Percentiles rank a stretch among this genome's conserved stretches.
Conservation (phyloP, 805 yeast species). For the Candida nonsorbophila region DNA sequence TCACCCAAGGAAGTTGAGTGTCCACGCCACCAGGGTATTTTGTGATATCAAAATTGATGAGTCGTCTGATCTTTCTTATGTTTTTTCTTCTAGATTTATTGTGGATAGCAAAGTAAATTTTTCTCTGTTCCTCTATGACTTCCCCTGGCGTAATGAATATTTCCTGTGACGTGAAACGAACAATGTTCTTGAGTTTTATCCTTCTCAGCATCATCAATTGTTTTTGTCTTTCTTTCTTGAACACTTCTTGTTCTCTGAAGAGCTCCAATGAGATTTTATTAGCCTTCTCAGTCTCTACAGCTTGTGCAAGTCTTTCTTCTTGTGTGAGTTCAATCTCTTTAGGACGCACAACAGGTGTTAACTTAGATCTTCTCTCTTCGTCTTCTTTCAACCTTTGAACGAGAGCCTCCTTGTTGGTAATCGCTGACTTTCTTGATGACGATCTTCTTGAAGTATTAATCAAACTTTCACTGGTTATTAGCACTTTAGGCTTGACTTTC, state of each 20-base stretch:
- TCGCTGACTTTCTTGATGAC: conserved; percentile 73
- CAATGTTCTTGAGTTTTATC: conserved; percentile 51
- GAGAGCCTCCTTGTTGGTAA: conserved; percentile 71
- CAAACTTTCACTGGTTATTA: conserved; percentile 43
- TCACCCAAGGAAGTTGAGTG: conserved; percentile 19
- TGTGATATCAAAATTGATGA: conserved; percentile 21
- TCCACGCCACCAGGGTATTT: conserved; percentile 30
- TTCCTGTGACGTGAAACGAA: conserved; percentile 48
- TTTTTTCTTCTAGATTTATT: conserved; percentile 38
- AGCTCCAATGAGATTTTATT: conserved; percentile 69
- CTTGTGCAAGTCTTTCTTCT: conserved; percentile 73
- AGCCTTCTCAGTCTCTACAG: conserved; percentile 75
- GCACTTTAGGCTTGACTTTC: conserved; percentile 25
- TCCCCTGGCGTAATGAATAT: conserved; percentile 56
- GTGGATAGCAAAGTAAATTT: conserved; percentile 25
- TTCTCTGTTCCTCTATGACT: conserved; percentile 49
- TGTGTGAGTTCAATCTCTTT: conserved; percentile 55
- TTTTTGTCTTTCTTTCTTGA: conserved; percentile 71
- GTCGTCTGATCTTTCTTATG: conserved; percentile 37
- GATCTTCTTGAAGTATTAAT: conserved; percentile 55
- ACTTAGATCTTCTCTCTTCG: conserved; percentile 53
- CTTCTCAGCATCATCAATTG: conserved; percentile 66
- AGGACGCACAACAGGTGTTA: conserved; percentile 35
- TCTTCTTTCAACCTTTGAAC: conserved; percentile 65
- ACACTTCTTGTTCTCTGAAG: conserved; percentile 81